Evolutionary conservation across 2,329 filamentous ascomycete species (phyloP).

Genomic region (Xylariaceae sp.): DNA sequence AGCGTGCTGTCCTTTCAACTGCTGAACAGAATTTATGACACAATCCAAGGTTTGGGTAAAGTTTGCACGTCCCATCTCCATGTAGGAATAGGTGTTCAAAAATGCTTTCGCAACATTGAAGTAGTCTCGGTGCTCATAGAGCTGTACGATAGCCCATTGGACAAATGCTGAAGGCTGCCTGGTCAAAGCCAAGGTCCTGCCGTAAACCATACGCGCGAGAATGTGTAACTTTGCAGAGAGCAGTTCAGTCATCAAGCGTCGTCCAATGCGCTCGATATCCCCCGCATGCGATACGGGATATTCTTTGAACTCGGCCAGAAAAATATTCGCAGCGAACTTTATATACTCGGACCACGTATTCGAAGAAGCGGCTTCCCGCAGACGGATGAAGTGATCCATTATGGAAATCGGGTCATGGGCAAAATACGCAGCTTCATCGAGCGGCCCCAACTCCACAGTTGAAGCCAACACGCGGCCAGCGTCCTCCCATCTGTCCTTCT

Average conservation of each 20-base stretch:
- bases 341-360: conserved; percentile 13
- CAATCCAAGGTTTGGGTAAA: conserved; percentile 28
- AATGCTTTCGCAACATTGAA: conserved; percentile 34
- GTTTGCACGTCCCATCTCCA: conserved; percentile 12
- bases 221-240: conserved; percentile 21
- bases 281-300: conserved; percentile 8
- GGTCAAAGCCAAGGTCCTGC: conserved; percentile 27
- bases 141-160: conserved; percentile 29
- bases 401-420: conserved; percentile 33
- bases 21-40: conserved; percentile 32
- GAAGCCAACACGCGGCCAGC: conserved; percentile 30
- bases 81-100: conserved; percentile 29
- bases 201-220: conserved; percentile 29
- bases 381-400: conserved; percentile 15
- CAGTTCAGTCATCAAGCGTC: conserved; percentile 27
- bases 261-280: conserved; percentile 23
- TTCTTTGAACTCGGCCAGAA: conserved; percentile 28
- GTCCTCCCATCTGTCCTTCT: conserved; percentile 26
- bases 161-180: conserved; percentile 23
- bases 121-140: conserved; percentile 29
- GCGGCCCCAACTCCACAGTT: conserved; percentile 23
- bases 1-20: conserved; percentile 25
- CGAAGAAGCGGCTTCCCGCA: conserved; percentile 20
- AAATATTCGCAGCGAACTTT: conserved; percentile 28
- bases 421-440: conserved; percentile 34